A percentile compares a stretch with the other conserved stretches of the same genome.
These are phyloP conservation scores for Symbiodinium pilosum DNA, from an alignment of 73 alveolate genomes.

Conservation along the genomic window DNA sequence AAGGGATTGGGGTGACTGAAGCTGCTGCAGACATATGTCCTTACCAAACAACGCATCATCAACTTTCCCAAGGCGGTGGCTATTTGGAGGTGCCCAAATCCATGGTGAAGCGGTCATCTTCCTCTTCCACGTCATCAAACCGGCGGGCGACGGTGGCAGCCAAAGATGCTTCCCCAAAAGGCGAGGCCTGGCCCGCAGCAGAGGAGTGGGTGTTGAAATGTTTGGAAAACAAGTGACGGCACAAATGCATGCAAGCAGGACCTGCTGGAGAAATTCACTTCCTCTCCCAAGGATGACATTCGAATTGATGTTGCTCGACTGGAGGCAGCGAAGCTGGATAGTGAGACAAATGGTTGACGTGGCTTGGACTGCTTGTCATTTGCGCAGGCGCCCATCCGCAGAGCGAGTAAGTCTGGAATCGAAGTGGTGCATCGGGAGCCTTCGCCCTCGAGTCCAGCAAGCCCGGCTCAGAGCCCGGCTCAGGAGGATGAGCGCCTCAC, in stretches of 20 bases:
- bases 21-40: background rate
- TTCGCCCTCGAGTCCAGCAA: background rate
- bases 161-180: background rate
- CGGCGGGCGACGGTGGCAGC: background rate
- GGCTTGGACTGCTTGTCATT: too few species aligned
- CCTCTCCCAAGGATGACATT: conserved; percentile 47
- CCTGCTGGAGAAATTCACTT: background rate
- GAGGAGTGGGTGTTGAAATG: too few species aligned
- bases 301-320: conserved; percentile 36
- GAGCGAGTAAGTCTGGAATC: conserved; percentile 74
- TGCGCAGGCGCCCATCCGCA: conserved; percentile 35
- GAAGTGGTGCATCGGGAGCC: conserved; percentile 48
- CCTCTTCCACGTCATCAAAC: background rate
- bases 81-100: background rate
- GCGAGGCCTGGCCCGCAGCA: background rate
- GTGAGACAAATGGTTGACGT: too few species aligned
- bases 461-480: background rate
- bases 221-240: too few species aligned
- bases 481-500: conserved; percentile 16
- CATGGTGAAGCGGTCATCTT: background rate
- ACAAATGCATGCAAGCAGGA: background rate
- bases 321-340: conserved; percentile 50
- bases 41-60: background rate
- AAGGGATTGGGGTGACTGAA: too few species aligned
- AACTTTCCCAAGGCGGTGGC: background rate